Evolutionary conservation across 495 filamentous ascomycete species (phyloP).

Genomic region (Podospora bellae-mahoneyi): DNA sequence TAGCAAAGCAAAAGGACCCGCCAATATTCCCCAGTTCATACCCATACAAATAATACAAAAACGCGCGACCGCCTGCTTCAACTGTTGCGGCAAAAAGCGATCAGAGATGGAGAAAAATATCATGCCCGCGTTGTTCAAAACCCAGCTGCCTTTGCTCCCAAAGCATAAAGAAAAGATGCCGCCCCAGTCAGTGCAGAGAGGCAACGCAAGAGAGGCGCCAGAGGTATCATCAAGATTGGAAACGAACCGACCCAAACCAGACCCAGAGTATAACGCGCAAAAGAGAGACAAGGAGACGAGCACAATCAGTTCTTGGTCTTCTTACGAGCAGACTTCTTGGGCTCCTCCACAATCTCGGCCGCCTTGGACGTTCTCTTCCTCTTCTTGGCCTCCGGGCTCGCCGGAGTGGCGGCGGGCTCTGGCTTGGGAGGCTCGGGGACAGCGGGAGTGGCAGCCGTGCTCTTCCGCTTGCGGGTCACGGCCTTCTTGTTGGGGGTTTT

Average conservation of each 20-base stretch:
- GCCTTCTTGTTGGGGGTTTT: slow-evolving; percentile 54
- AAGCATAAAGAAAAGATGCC: background rate
- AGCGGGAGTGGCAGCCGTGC: slow-evolving; percentile 38
- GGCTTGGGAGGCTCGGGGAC: slow-evolving; percentile 49
- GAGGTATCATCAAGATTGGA: slow-evolving; percentile 35
- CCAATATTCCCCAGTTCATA: background rate
- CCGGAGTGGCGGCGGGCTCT: slow-evolving; percentile 52
- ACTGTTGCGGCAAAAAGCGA: slow-evolving; percentile 7
- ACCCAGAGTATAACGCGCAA: slow-evolving; percentile 16
- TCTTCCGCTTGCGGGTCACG: slow-evolving; percentile 49
- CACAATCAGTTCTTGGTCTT: slow-evolving; percentile 40
- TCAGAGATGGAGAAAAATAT: slow-evolving; percentile 6
- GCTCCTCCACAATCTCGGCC: slow-evolving; percentile 43
- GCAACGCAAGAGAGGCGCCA: slow-evolving; percentile 18
- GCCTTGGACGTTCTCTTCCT: slow-evolving; percentile 57
- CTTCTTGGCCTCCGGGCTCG: slow-evolving; percentile 59
- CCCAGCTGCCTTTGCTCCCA: background rate
- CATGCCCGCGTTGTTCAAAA: background rate
- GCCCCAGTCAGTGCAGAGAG: background rate
- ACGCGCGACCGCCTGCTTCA: background rate
- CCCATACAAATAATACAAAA: slow-evolving; percentile 8
- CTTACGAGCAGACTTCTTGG: slow-evolving; percentile 53
- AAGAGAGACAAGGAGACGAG: slow-evolving; percentile 18
- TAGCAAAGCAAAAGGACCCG: background rate
- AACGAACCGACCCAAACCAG: slow-evolving; percentile 9